Conservation (phyloP, 192 early-diverging fungal species). For the Allomyces arbusculus region DNA sequence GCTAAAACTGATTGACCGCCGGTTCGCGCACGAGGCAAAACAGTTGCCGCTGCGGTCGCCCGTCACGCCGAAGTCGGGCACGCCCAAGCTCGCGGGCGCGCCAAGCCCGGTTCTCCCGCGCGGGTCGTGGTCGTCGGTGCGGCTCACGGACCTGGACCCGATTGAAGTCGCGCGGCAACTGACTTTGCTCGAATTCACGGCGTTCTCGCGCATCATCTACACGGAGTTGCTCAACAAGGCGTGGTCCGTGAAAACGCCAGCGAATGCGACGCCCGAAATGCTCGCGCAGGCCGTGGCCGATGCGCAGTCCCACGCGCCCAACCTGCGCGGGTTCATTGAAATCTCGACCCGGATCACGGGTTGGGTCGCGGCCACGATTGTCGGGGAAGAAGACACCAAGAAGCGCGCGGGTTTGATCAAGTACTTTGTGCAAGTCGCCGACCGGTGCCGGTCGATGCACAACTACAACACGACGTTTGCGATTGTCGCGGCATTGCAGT, state of each 20-base stretch:
- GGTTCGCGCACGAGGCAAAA: slow-evolving; percentile 6
- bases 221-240: slow-evolving; percentile 82
- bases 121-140: slow-evolving; percentile 51
- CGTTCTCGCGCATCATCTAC: slow-evolving; percentile 64
- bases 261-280: slow-evolving; percentile 20
- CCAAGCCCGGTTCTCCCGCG: slow-evolving; percentile 65
- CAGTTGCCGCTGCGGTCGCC: slow-evolving; percentile 9
- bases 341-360: slow-evolving; percentile 67
- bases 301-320: slow-evolving; percentile 9
- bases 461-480: slow-evolving; percentile 90
- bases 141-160: slow-evolving; percentile 74
- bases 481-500: slow-evolving; percentile 72
- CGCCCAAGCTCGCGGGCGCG: slow-evolving; percentile 10
- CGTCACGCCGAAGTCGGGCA: slow-evolving; percentile 31
- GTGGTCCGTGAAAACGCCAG: slow-evolving; percentile 48
- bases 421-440: slow-evolving; percentile 69
- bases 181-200: slow-evolving; percentile 70
- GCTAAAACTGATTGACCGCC: slow-evolving; percentile 54
- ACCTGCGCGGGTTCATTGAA: slow-evolving; percentile 71
- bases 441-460: slow-evolving; percentile 61
- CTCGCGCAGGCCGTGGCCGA: slow-evolving; percentile 23
- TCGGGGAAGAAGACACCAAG: slow-evolving; percentile 60
- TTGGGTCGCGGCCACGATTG: slow-evolving; percentile 71
- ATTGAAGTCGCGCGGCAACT: slow-evolving; percentile 85
- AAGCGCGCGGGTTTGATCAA: slow-evolving; percentile 56